Evolutionary conservation across 805 yeast genomes (phyloP).

Genomic region (Metschnikowia kunwiensis): DNA sequence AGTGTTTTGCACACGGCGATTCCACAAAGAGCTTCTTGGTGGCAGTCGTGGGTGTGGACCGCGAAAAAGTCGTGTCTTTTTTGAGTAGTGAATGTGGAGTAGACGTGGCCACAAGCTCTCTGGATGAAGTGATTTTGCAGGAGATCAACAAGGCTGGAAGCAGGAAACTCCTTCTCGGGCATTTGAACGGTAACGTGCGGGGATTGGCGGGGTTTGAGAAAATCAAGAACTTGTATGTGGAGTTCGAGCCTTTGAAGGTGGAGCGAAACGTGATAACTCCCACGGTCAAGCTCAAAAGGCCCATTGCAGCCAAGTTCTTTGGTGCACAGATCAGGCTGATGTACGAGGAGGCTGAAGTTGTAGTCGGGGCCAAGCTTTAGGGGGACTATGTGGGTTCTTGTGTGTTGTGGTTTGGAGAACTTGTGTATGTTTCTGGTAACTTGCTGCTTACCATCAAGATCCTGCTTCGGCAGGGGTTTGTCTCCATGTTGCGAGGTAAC

Average conservation of each 20-base stretch:
- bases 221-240: slow-evolving; percentile 25
- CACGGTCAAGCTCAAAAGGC: slow-evolving; percentile 42
- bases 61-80: slow-evolving; percentile 14
- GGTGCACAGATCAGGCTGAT: slow-evolving; percentile 36
- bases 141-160: slow-evolving; percentile 18
- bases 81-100: slow-evolving; percentile 16
- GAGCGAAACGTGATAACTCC: slow-evolving; percentile 27
- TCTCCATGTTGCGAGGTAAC: no score
- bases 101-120: slow-evolving; percentile 1
- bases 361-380: slow-evolving; percentile 11
- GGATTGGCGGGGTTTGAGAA: slow-evolving; percentile 25
- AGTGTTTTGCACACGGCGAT: slow-evolving; percentile 19
- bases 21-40: slow-evolving; percentile 15
- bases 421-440: no score
- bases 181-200: slow-evolving; percentile 9
- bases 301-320: slow-evolving; percentile 45
- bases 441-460: no score
- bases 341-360: slow-evolving; percentile 47
- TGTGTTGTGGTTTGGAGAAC: no score
- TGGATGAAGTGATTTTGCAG: slow-evolving; percentile 20
- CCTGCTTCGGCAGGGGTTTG: no score
- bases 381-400: no score
- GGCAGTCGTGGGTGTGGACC: slow-evolving; percentile 23
- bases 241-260: slow-evolving; percentile 26
- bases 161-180: slow-evolving; percentile 12